These are phyloP conservation scores for Glycine soja DNA, from an alignment of 306 rosid species.

Conservation along the genomic window DNA sequence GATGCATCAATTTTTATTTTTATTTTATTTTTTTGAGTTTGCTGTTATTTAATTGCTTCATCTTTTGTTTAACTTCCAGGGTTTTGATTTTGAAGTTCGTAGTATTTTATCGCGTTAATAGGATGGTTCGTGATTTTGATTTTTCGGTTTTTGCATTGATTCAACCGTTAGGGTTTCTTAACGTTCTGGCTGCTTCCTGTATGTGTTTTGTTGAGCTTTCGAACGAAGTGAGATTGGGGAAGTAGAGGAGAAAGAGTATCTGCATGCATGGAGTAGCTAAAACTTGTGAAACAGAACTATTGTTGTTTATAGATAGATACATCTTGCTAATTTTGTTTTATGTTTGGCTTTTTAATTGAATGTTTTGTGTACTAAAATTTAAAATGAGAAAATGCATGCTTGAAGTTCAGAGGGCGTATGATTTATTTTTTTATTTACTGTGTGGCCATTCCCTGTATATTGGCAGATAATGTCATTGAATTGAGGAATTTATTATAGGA, in stretches of 20 bases:
- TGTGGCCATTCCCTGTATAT: conserved; percentile 6
- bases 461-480: conserved; percentile 23
- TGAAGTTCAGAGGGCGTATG: conserved; percentile 10
- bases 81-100: conserved; percentile 49
- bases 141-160: conserved; percentile 40
- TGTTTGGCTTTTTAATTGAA: conserved; percentile 16
- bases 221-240: conserved; percentile 36
- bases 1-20: neutral
- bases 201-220: conserved; percentile 7
- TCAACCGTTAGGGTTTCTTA: conserved; percentile 46
- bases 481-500: conserved; percentile 37
- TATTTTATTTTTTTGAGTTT: conserved; percentile 24
- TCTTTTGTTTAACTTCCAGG: conserved; percentile 53
- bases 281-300: conserved; percentile 14
- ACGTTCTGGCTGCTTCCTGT: conserved; percentile 32
- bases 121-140: conserved; percentile 23
- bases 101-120: conserved; percentile 22
- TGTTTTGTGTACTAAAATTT: conserved; percentile 5
- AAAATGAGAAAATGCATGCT: neutral
- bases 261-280: conserved; percentile 33
- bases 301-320: conserved; percentile 27
- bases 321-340: neutral
- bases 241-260: conserved; percentile 22
- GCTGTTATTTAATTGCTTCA: conserved; percentile 11
- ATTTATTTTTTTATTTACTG: neutral